Conservation (phyloP, 306 rosid genomes). For the Carpinus fangiana region DNA sequence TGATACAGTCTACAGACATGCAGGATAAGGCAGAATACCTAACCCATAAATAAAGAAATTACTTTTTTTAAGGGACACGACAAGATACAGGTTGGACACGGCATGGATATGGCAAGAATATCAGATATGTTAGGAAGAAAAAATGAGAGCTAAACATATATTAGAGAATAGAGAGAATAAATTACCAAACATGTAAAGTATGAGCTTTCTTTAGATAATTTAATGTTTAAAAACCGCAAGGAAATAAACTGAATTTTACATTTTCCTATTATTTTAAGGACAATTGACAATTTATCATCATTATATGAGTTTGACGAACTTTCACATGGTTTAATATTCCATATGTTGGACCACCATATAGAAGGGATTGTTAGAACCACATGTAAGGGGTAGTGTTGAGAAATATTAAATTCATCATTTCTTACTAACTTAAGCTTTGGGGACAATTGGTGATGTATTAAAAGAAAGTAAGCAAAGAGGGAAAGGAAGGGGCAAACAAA, state of each 20-base stretch:
- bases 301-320: not conserved
- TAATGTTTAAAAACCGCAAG: not conserved
- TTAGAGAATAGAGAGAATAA: not conserved
- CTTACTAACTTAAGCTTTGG: not conserved
- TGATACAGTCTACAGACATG: not conserved
- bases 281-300: not conserved
- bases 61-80: not conserved
- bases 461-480: not conserved
- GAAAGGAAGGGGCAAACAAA: not conserved
- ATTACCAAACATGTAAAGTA: too few relatives aligned
- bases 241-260: not conserved
- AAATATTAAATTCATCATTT: too few relatives aligned
- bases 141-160: not conserved
- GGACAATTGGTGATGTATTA: not conserved
- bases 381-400: not conserved
- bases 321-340: not conserved
- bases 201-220: too few relatives aligned
- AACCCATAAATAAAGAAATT: not conserved
- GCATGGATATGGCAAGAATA: not conserved
- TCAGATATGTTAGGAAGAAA: not conserved
- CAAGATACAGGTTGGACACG: not conserved
- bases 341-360: not conserved
- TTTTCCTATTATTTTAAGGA: not conserved
- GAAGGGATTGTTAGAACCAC: not conserved
- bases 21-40: not conserved